A percentile compares a stretch with the other conserved stretches of the same genome.
Conservation (phyloP, 371 early-diverging fungal species). For the Entomophthora muscae region DNA sequence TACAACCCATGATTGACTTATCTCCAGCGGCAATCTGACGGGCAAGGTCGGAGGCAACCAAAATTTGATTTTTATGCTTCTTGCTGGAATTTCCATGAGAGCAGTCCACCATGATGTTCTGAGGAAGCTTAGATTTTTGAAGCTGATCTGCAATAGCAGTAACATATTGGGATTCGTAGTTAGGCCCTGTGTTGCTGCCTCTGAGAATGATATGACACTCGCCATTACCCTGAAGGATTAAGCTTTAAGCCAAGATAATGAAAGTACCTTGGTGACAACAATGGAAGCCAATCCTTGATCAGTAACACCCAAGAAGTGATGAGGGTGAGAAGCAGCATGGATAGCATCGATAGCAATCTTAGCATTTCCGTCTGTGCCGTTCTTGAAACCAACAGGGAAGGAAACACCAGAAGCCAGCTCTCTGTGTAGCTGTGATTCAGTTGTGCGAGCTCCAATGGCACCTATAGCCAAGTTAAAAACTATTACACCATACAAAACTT, state of each 20-base stretch:
- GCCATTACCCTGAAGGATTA: conserved; percentile 13
- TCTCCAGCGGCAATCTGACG: conserved; percentile 50
- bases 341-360: conserved; percentile 82
- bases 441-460: conserved; percentile 88
- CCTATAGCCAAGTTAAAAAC: conserved; percentile 11
- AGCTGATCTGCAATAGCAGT: conserved; percentile 38
- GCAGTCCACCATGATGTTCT: conserved; percentile 81
- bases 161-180: conserved; percentile 59
- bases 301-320: conserved; percentile 85
- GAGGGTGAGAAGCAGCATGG: conserved; percentile 61
- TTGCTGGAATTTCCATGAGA: conserved; percentile 78
- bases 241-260: conserved; percentile 14
- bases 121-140: conserved; percentile 33
- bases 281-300: conserved; percentile 85
- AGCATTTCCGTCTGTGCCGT: conserved; percentile 81
- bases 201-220: conserved; percentile 22
- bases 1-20: conserved; percentile 53
- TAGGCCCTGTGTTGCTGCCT: conserved; percentile 75
- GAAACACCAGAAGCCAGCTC: conserved; percentile 87
- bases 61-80: conserved; percentile 56
- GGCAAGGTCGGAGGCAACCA: conserved; percentile 53
- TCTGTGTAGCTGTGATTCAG: conserved; percentile 82
- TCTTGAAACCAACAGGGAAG: conserved; percentile 91
- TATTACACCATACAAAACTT: background rate
- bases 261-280: conserved; percentile 68